Evolutionary conservation across 257 asterid species (phyloP).

Genomic region (Rubia yunnanensis): DNA sequence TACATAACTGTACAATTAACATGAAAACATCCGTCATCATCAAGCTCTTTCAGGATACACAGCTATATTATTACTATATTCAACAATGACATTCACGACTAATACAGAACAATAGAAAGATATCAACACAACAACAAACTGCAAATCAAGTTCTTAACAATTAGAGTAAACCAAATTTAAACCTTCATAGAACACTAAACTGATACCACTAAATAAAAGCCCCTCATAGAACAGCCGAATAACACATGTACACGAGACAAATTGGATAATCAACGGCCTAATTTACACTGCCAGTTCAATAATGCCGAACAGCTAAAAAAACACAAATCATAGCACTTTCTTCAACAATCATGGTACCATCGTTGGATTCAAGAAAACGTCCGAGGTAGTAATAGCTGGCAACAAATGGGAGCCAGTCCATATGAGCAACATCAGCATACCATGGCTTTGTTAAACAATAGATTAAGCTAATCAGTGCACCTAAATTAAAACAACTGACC

Average conservation of each 20-base stretch:
- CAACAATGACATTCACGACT: background rate
- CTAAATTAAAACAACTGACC: background rate
- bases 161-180: background rate
- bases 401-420: background rate
- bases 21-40: conserved; percentile 14
- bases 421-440: background rate
- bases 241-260: background rate
- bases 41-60: background rate
- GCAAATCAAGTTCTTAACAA: background rate
- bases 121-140: background rate
- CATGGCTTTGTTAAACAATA: background rate
- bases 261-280: background rate
- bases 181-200: background rate
- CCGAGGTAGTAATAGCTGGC: conserved; percentile 7
- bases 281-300: background rate
- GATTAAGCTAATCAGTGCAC: background rate
- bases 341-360: background rate
- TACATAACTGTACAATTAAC: conserved; percentile 61
- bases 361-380: background rate
- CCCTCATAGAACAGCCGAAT: background rate
- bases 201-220: background rate
- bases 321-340: conserved; percentile 3
- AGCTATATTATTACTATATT: background rate
- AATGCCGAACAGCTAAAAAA: conserved; percentile 1
- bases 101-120: background rate